Percentiles rank a stretch among this genome's conserved stretches.
Evolutionary conservation across 768 basidiomycete genomes (phyloP).

Genomic region (Suillus lakei): DNA sequence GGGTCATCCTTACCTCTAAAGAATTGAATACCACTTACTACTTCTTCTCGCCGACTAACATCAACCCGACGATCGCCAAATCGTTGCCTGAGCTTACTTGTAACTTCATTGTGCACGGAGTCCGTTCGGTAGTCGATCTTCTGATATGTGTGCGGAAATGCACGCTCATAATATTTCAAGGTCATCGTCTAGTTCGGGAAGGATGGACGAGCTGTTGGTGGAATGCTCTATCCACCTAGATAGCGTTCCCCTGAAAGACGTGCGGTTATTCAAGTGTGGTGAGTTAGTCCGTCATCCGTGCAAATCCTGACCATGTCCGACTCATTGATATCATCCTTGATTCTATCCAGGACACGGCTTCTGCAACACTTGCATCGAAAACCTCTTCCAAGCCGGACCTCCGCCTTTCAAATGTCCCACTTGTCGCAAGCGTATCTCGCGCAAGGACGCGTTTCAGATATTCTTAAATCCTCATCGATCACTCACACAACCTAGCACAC

Average conservation of each 20-base stretch:
- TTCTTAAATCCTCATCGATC: conserved; percentile 28
- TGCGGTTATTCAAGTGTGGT: conserved; percentile 37
- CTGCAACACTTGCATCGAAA: conserved; percentile 33
- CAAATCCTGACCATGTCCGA: conserved; percentile 17
- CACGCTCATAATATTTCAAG: conserved; percentile 2
- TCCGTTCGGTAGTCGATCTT: conserved; percentile 5
- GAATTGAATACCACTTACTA: background rate
- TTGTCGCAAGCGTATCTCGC: conserved; percentile 33
- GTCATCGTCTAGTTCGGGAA: background rate
- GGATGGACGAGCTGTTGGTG: conserved; percentile 26
- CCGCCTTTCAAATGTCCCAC: conserved; percentile 27
- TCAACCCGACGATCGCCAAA: background rate
- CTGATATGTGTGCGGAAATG: conserved; percentile 1
- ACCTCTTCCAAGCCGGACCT: conserved; percentile 19
- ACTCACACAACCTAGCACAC: conserved; percentile 7
- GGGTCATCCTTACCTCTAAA: background rate
- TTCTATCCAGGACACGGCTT: conserved; percentile 36
- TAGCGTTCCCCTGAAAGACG: conserved; percentile 29
- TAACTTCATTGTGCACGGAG: background rate
- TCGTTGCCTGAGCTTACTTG: background rate
- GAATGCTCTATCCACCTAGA: conserved; percentile 40
- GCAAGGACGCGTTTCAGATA: conserved; percentile 31
- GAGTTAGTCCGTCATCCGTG: conserved; percentile 7
- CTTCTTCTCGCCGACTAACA: background rate
- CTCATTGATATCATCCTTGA: conserved; percentile 11